Percentiles rank a stretch among this genome's conserved stretches.
These are phyloP conservation scores for Colletotrichum lini DNA, from an alignment of 2,329 filamentous ascomycete species.

Conservation along the genomic window DNA sequence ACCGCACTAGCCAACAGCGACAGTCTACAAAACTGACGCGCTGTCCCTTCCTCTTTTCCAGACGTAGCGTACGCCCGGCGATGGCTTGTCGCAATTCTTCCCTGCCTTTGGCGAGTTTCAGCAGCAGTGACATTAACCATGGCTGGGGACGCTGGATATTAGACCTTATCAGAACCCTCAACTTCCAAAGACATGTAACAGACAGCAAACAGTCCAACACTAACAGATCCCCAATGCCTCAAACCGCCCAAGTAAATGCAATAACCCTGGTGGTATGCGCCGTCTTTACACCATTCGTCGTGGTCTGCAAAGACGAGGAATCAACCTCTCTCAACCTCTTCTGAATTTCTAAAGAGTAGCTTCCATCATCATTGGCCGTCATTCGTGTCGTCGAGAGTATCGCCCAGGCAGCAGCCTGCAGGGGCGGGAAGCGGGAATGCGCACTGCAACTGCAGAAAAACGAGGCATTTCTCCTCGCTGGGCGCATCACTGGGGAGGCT, in stretches of 20 bases:
- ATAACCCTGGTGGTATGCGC: constrained; percentile 41
- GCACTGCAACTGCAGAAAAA: constrained; percentile 38
- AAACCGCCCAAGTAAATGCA: constrained; percentile 42
- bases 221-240: constrained; percentile 38
- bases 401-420: constrained; percentile 29
- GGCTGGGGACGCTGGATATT: constrained; percentile 19
- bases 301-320: constrained; percentile 40
- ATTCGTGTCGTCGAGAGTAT: constrained; percentile 41
- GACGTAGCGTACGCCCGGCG: constrained; percentile 16
- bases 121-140: constrained; percentile 8
- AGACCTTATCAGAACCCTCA: constrained; percentile 32
- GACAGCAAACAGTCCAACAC: constrained; percentile 40
- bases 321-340: constrained; percentile 38
- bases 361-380: constrained; percentile 45
- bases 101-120: constrained; percentile 5
- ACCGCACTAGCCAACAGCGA: constrained; percentile 37
- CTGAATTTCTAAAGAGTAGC: constrained; percentile 44
- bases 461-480: constrained; percentile 32
- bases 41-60: constrained; percentile 3
- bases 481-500: constrained; percentile 72
- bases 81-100: background rate
- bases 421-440: constrained; percentile 28
- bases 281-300: constrained; percentile 36
- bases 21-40: constrained; percentile 36
- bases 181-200: constrained; percentile 39